These are phyloP conservation scores for Claviceps africana DNA, from an alignment of 2,329 filamentous ascomycete genomes.

Conservation along the genomic window DNA sequence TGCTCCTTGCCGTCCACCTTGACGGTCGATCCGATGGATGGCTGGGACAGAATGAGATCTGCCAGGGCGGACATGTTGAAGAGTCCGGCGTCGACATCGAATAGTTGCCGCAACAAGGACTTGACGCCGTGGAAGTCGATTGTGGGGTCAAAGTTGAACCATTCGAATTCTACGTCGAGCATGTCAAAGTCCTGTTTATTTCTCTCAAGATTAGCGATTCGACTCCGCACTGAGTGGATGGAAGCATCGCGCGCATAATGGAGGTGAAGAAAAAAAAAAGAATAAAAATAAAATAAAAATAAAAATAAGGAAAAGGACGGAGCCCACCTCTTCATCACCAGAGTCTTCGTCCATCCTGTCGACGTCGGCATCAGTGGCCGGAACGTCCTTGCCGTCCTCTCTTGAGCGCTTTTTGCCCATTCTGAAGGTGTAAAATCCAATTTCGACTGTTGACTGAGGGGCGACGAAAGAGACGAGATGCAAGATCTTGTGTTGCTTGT, in stretches of 20 bases:
- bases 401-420: conserved; percentile 39
- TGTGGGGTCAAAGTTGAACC: conserved; percentile 85
- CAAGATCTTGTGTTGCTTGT: too few relatives aligned
- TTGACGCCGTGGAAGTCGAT: conserved; percentile 95
- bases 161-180: conserved; percentile 94
- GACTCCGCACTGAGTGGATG: too few relatives aligned
- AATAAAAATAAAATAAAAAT: too few relatives aligned
- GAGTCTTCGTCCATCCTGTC: conserved; percentile 38
- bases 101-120: conserved; percentile 74
- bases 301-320: too few relatives aligned
- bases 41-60: conserved; percentile 76
- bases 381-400: conserved; percentile 30
- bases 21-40: conserved; percentile 80
- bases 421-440: conserved; percentile 4
- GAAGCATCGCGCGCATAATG: too few relatives aligned
- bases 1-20: conserved; percentile 93
- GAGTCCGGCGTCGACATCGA: conserved; percentile 74
- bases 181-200: conserved; percentile 64
- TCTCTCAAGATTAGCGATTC: neutral
- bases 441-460: neutral
- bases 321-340: conserved; percentile 41
- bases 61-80: conserved; percentile 80
- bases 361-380: conserved; percentile 25
- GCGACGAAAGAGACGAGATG: too few relatives aligned
- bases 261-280: neutral